A percentile compares a stretch with the other conserved stretches of the same genome.
Evolutionary conservation across 345 rosid species (phyloP).

Genomic region (Fremontodendron californicum): DNA sequence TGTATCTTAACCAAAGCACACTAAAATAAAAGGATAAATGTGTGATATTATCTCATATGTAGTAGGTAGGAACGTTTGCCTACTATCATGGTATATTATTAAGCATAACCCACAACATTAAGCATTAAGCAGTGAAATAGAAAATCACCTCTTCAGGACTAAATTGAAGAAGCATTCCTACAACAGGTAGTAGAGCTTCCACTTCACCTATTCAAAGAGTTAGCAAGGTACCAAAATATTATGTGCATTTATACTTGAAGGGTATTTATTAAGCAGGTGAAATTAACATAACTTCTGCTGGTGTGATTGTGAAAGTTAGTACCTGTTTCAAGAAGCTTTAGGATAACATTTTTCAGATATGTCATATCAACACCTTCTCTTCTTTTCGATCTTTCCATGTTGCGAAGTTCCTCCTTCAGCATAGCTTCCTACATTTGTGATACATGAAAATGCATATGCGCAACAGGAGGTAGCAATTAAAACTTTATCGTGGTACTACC

Average conservation of each 20-base stretch:
- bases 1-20: too few relatives aligned
- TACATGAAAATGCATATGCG: not conserved
- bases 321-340: constrained; percentile 98
- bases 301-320: constrained; percentile 18
- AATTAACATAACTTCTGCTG: constrained; percentile 9
- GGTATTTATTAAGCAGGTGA: not conserved
- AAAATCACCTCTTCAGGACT: constrained; percentile 84
- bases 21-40: too few relatives aligned
- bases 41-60: too few relatives aligned
- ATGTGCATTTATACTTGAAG: not conserved
- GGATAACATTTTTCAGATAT: constrained; percentile 83
- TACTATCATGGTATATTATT: constrained; percentile 7
- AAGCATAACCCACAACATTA: not conserved
- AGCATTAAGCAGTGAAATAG: constrained; percentile 7
- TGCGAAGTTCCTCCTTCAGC: constrained; percentile 81
- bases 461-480: constrained; percentile 3
- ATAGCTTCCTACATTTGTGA: constrained; percentile 59
- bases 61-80: not conserved
- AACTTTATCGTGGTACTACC: not conserved
- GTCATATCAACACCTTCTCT: constrained; percentile 99
- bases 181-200: constrained; percentile 88
- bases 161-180: constrained; percentile 97
- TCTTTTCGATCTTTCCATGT: constrained; percentile 77
- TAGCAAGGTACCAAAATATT: not conserved
- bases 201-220: constrained; percentile 64